These are phyloP conservation scores for Ustilago loliicola DNA, from an alignment of 1,284 basidiomycete species.

Conservation along the genomic window DNA sequence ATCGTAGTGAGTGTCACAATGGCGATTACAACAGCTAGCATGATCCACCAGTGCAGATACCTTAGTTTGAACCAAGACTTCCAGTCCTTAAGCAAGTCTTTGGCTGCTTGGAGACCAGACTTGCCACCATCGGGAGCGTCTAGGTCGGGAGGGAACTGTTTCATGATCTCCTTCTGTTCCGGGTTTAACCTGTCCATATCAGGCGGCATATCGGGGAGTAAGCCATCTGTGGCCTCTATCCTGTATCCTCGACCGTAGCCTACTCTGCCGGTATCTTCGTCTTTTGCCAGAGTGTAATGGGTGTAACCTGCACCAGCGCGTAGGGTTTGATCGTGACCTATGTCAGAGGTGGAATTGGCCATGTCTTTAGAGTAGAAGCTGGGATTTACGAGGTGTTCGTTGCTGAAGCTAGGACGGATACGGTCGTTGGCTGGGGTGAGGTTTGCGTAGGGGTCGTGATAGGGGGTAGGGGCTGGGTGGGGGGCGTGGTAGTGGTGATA, in stretches of 20 bases:
- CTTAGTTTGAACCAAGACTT: slow-evolving; percentile 50
- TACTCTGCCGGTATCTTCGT: slow-evolving; percentile 21
- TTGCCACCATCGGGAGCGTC: slow-evolving; percentile 57
- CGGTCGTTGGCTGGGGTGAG: slow-evolving; percentile 15
- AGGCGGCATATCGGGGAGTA: slow-evolving; percentile 46
- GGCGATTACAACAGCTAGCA: slow-evolving; percentile 71
- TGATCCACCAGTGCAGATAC: slow-evolving; percentile 73
- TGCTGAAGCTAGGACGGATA: slow-evolving; percentile 12
- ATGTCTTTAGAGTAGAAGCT: slow-evolving; percentile 19
- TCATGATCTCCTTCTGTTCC: slow-evolving; percentile 57
- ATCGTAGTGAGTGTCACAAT: slow-evolving; percentile 77
- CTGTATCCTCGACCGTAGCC: slow-evolving; percentile 31
- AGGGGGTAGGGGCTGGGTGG: slow-evolving; percentile 9
- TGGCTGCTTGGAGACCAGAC: slow-evolving; percentile 34
- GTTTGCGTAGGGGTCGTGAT: slow-evolving; percentile 40
- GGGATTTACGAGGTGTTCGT: slow-evolving; percentile 18
- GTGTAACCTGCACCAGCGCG: slow-evolving; percentile 10
- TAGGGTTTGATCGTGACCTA: slow-evolving; percentile 18
- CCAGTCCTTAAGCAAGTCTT: slow-evolving; percentile 51
- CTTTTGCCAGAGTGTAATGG: slow-evolving; percentile 25
- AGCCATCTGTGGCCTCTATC: slow-evolving; percentile 39
- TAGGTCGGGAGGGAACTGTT: slow-evolving; percentile 62
- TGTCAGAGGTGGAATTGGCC: slow-evolving; percentile 13
- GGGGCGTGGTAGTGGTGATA: slow-evolving; percentile 33
- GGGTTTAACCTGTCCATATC: slow-evolving; percentile 49